Evolutionary conservation across 352 stramenopile genomes (phyloP).

Genomic region (Thraustotheca clavata): DNA sequence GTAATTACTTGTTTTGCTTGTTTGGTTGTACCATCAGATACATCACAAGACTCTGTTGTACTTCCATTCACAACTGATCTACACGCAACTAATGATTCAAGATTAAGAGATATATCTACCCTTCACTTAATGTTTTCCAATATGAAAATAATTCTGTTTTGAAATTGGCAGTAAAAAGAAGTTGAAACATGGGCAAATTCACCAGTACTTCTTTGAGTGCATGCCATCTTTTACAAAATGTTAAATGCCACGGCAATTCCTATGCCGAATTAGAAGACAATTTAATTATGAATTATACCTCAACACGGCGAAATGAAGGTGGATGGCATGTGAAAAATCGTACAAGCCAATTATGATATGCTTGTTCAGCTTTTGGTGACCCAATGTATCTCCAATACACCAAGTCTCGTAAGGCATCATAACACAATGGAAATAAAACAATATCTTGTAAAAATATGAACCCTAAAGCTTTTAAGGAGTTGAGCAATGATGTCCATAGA

Average conservation of each 20-base stretch:
- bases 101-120: conserved; percentile 30
- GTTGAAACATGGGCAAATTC: conserved; percentile 87
- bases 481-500: conserved; percentile 64
- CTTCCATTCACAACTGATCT: conserved; percentile 23
- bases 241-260: conserved; percentile 90
- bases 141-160: conserved; percentile 88
- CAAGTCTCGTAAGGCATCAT: conserved; percentile 79
- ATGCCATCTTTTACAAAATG: conserved; percentile 83
- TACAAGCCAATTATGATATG: conserved; percentile 78
- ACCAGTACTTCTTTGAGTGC: conserved; percentile 81
- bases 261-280: conserved; percentile 31
- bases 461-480: conserved; percentile 55
- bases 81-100: conserved; percentile 24
- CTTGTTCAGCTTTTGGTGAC: conserved; percentile 51
- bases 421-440: conserved; percentile 82
- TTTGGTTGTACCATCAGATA: background rate
- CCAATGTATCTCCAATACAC: conserved; percentile 84
- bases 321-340: conserved; percentile 75
- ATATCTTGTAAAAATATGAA: conserved; percentile 77
- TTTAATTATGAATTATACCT: conserved; percentile 19
- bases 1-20: conserved; percentile 35
- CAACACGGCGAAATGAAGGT: conserved; percentile 67
- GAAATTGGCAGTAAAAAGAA: conserved; percentile 85
- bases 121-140: conserved; percentile 81
- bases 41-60: background rate